A percentile compares a stretch with the other conserved stretches of the same genome.
These are phyloP conservation scores for Selenicereus undatus DNA, from an alignment of 148 eudicot species.

Conservation along the genomic window DNA sequence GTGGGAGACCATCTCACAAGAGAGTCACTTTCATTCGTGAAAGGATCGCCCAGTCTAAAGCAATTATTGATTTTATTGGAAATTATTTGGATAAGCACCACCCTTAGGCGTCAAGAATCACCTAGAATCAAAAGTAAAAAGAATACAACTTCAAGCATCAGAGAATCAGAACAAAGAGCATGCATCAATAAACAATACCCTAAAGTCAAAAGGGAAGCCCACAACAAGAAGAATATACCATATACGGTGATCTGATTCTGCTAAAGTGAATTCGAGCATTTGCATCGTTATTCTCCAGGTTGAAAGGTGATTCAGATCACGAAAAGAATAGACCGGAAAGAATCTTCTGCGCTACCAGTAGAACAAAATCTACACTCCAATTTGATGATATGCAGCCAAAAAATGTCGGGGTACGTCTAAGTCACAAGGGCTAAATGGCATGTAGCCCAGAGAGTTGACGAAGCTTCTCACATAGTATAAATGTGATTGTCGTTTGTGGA, in stretches of 20 bases:
- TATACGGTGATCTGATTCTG: background rate
- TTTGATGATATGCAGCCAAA: background rate
- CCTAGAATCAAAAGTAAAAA: background rate
- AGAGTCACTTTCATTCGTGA: no score
- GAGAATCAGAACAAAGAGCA: slow-evolving; percentile 11
- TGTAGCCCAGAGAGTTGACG: slow-evolving; percentile 70
- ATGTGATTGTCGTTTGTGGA: slow-evolving; percentile 86
- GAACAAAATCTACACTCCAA: background rate
- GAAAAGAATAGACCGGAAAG: slow-evolving; percentile 17
- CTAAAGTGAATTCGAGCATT: slow-evolving; percentile 12
- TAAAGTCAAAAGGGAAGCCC: background rate
- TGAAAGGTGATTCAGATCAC: slow-evolving; percentile 5
- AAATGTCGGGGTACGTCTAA: background rate
- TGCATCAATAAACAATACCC: background rate
- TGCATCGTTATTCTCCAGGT: background rate
- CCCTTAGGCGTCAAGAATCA: background rate
- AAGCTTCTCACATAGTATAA: slow-evolving; percentile 79
- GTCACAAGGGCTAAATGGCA: slow-evolving; percentile 41
- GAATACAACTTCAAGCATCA: background rate
- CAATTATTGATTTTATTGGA: background rate
- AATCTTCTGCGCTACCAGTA: background rate
- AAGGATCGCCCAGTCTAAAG: background rate
- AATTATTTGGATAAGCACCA: background rate
- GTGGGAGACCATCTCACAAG: no score
- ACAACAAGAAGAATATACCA: background rate